Evolutionary conservation across 208 protist genomes (phyloP).

Genomic region (Jaenimonas drosophilae): DNA sequence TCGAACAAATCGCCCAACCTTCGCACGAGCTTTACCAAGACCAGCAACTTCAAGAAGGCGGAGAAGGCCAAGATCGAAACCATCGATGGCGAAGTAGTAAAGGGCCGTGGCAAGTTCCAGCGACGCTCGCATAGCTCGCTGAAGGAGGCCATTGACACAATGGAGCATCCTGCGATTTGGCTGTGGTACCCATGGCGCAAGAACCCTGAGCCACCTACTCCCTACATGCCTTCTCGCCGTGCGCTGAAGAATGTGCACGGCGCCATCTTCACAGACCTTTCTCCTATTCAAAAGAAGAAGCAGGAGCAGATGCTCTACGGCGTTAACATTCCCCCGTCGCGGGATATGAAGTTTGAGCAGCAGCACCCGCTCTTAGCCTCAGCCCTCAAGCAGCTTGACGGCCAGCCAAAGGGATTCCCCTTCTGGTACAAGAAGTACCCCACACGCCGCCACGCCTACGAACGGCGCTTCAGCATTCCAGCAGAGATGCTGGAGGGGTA

Average conservation of each 20-base stretch:
- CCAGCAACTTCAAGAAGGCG: slow-evolving; percentile 72
- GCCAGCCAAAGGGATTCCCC: slow-evolving; percentile 81
- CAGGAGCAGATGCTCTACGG: slow-evolving; percentile 88
- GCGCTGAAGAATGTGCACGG: slow-evolving; percentile 88
- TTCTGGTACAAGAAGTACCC: slow-evolving; percentile 93
- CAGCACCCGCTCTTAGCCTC: slow-evolving; percentile 77
- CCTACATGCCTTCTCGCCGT: slow-evolving; percentile 77
- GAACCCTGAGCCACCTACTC: slow-evolving; percentile 85
- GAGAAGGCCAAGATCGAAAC: slow-evolving; percentile 61
- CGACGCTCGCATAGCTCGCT: slow-evolving; percentile 74
- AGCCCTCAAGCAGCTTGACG: slow-evolving; percentile 59
- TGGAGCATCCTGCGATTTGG: slow-evolving; percentile 89
- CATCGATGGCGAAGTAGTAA: slow-evolving; percentile 74
- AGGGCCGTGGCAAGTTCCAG: slow-evolving; percentile 70
- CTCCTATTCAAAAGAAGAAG: slow-evolving; percentile 78
- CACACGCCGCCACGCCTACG: slow-evolving; percentile 85
- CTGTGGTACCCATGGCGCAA: slow-evolving; percentile 91
- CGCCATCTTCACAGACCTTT: slow-evolving; percentile 70
- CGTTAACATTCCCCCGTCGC: slow-evolving; percentile 70
- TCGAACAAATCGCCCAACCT: slow-evolving; percentile 63
- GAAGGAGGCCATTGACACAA: slow-evolving; percentile 68
- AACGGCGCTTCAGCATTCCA: slow-evolving; percentile 82
- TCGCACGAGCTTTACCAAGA: slow-evolving; percentile 66
- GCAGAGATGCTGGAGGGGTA: slow-evolving; percentile 88
- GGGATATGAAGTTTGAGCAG: slow-evolving; percentile 71